Evolutionary conservation across 768 basidiomycete species (phyloP).

Genomic region (Rhizopogon rudus): DNA sequence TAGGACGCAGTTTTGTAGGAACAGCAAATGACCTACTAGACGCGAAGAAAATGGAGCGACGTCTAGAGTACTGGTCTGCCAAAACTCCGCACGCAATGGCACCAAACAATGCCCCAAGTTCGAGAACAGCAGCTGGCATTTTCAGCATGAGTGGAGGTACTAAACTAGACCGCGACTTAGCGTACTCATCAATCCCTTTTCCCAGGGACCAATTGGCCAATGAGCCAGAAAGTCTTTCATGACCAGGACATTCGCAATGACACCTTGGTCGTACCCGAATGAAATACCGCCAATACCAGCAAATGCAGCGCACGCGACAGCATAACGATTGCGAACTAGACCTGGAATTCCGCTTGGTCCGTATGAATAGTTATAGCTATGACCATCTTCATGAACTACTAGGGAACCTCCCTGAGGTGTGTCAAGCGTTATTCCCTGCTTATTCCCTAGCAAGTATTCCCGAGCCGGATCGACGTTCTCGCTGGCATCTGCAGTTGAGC

Average conservation of each 20-base stretch:
- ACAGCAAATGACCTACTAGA: slow-evolving; percentile 44
- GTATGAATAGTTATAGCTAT: slow-evolving; percentile 61
- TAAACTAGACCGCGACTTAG: slow-evolving; percentile 4
- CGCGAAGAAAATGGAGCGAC: slow-evolving; percentile 61
- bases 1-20: neutral
- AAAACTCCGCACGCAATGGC: slow-evolving; percentile 62
- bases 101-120: slow-evolving; percentile 76
- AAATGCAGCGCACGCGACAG: slow-evolving; percentile 64
- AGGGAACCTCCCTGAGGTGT: slow-evolving; percentile 24
- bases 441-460: slow-evolving; percentile 13
- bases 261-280: slow-evolving; percentile 84
- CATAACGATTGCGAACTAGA: slow-evolving; percentile 58
- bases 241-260: slow-evolving; percentile 81
- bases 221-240: slow-evolving; percentile 68
- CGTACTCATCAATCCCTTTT: slow-evolving; percentile 77
- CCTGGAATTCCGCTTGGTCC: slow-evolving; percentile 68
- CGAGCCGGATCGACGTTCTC: neutral
- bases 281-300: slow-evolving; percentile 74
- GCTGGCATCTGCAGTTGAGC: neutral
- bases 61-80: slow-evolving; percentile 63
- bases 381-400: slow-evolving; percentile 13
- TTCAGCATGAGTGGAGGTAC: neutral
- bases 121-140: slow-evolving; percentile 63
- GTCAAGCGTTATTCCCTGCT: slow-evolving; percentile 13
- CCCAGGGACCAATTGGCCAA: slow-evolving; percentile 68